Percentiles rank a stretch among this genome's conserved stretches.
Evolutionary conservation across 129 eudicot species (phyloP).

Genomic region (Erigeron canadensis): DNA sequence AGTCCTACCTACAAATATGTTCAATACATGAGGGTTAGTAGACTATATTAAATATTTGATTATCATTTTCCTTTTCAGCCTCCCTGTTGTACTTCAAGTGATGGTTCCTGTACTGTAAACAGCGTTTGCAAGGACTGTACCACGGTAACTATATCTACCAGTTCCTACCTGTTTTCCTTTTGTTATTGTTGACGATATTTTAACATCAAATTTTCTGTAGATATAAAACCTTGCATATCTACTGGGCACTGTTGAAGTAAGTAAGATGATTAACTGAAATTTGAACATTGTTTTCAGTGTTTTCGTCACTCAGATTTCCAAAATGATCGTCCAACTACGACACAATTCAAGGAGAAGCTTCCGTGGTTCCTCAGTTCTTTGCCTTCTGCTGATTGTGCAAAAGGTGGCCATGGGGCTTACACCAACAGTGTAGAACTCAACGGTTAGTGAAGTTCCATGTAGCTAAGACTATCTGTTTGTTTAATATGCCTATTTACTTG

Average conservation of each 20-base stretch:
- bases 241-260: constrained; percentile 4
- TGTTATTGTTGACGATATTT: too few relatives aligned
- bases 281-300: constrained; percentile 58
- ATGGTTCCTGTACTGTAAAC: constrained; percentile 54
- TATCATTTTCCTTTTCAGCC: constrained; percentile 60
- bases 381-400: constrained; percentile 97
- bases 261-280: constrained; percentile 24
- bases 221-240: constrained; percentile 18
- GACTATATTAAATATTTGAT: not conserved
- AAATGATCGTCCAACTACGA: constrained; percentile 81
- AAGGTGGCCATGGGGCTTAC: constrained; percentile 99
- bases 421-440: constrained; percentile 71
- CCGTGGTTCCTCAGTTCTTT: constrained; percentile 93
- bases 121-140: constrained; percentile 86
- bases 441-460: constrained; percentile 43
- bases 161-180: constrained; percentile 8
- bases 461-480: not conserved
- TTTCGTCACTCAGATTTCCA: constrained; percentile 87
- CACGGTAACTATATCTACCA: constrained; percentile 57
- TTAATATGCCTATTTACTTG: not conserved
- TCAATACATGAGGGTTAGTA: constrained; percentile 5
- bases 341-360: constrained; percentile 85
- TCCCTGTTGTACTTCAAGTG: constrained; percentile 84
- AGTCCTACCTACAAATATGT: not conserved
- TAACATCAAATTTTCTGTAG: not conserved